Conservation (phyloP, 2,329 filamentous ascomycete species). For the Cercospora sesami region DNA sequence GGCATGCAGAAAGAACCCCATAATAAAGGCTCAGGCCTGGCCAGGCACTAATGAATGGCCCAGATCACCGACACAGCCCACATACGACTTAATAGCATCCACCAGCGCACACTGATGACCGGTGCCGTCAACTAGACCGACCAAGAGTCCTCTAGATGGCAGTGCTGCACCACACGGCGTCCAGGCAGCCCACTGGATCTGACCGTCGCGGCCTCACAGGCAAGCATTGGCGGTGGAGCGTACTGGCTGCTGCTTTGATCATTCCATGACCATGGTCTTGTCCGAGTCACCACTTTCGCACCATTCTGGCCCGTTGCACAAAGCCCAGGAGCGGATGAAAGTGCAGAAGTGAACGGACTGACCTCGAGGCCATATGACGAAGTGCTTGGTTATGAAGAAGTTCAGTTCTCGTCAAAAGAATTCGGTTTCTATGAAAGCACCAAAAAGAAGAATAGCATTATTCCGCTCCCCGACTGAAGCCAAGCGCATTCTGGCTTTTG, state of each 20-base stretch:
- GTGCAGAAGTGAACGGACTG: neutral
- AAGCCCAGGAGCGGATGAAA: too few relatives aligned
- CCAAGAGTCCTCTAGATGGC: neutral
- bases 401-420: neutral
- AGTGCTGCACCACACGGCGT: neutral
- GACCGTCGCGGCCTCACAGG: neutral
- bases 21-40: neutral
- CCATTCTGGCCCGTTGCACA: too few relatives aligned
- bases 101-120: neutral
- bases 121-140: neutral
- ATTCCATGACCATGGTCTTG: neutral
- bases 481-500: too few relatives aligned
- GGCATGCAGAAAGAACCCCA: neutral
- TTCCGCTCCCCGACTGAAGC: too few relatives aligned
- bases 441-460: too few relatives aligned
- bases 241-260: neutral
- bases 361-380: neutral
- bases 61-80: neutral
- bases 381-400: neutral
- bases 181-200: neutral
- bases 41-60: neutral
- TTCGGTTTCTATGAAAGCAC: too few relatives aligned
- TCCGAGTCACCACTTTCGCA: neutral
- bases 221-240: neutral
- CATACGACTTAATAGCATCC: neutral